A percentile compares a stretch with the other conserved stretches of the same genome.
Conservation (phyloP, 306 rosid species). For the Luffa aegyptiaca region DNA sequence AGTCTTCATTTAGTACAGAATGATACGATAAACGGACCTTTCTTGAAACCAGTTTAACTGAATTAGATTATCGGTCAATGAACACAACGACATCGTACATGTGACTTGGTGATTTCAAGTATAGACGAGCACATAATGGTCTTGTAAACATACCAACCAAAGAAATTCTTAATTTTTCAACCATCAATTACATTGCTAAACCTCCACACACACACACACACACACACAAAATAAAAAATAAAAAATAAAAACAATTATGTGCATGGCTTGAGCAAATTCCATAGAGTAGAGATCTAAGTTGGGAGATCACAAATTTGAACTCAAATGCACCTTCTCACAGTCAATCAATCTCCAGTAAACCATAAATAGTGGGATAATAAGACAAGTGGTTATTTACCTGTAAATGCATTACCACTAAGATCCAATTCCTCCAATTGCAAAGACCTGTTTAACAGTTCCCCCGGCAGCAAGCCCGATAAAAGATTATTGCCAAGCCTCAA, state of each 20-base stretch:
- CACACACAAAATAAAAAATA: not conserved
- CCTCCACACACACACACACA: not conserved
- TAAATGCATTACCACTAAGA: constrained; percentile 77
- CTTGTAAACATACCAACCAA: not conserved
- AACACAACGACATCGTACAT: not conserved
- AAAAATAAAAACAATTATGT: not conserved
- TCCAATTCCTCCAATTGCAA: constrained; percentile 57
- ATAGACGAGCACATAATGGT: not conserved
- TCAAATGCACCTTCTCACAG: not conserved
- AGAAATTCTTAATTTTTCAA: not conserved
- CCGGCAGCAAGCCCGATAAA: constrained; percentile 53
- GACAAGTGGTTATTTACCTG: constrained; percentile 38
- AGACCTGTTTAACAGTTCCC: constrained; percentile 46
- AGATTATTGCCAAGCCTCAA: constrained; percentile 47
- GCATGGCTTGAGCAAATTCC: not conserved
- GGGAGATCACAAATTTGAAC: not conserved
- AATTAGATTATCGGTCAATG: not conserved
- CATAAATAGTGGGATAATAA: not conserved
- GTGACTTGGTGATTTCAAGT: not conserved
- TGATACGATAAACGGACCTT: not conserved
- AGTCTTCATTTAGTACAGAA: not conserved
- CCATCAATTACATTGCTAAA: not conserved
- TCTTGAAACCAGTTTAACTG: not conserved
- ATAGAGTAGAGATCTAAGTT: not conserved
- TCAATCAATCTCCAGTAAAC: not conserved